Percentiles rank a stretch among this genome's conserved stretches.
Conservation (phyloP, 2,329 filamentous ascomycete genomes). For the Periconia sp. region DNA sequence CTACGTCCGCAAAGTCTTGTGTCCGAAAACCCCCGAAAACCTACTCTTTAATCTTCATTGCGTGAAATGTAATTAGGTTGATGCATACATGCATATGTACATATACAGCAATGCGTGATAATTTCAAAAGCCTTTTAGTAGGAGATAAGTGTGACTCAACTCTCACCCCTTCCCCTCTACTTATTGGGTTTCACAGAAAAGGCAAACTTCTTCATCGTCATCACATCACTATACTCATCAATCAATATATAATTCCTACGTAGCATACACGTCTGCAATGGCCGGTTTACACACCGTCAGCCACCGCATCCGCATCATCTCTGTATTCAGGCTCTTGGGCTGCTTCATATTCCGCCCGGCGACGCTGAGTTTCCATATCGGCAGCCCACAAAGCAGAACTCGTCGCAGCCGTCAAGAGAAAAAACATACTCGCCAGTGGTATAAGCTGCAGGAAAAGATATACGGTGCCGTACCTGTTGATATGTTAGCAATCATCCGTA, state of each 20-base stretch:
- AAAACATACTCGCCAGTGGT: constrained; percentile 89
- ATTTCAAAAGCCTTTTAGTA: too few species aligned
- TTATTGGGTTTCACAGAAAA: too few species aligned
- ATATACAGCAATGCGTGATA: too few species aligned
- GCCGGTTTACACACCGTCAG: constrained; percentile 16
- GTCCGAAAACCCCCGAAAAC: background rate
- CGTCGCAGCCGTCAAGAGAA: constrained; percentile 81
- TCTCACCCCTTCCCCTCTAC: too few species aligned
- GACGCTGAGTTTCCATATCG: constrained; percentile 62
- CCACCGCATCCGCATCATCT: constrained; percentile 34
- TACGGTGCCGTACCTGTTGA: constrained; percentile 74
- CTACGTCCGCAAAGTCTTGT: background rate
- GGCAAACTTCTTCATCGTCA: too few species aligned
- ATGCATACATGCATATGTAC: too few species aligned
- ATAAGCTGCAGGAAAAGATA: constrained; percentile 85
- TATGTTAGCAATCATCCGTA: constrained; percentile 5
- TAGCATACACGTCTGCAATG: too few species aligned
- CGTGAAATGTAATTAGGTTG: too few species aligned
- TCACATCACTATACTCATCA: too few species aligned
- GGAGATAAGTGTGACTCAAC: too few species aligned
- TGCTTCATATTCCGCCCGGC: constrained; percentile 24
- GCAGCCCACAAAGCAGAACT: constrained; percentile 87
- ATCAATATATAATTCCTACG: too few species aligned
- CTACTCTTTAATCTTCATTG: too few species aligned
- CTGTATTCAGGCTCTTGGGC: constrained; percentile 26